These are phyloP conservation scores for Penstemon barbatus DNA, from an alignment of 257 asterid genomes.

Conservation along the genomic window DNA sequence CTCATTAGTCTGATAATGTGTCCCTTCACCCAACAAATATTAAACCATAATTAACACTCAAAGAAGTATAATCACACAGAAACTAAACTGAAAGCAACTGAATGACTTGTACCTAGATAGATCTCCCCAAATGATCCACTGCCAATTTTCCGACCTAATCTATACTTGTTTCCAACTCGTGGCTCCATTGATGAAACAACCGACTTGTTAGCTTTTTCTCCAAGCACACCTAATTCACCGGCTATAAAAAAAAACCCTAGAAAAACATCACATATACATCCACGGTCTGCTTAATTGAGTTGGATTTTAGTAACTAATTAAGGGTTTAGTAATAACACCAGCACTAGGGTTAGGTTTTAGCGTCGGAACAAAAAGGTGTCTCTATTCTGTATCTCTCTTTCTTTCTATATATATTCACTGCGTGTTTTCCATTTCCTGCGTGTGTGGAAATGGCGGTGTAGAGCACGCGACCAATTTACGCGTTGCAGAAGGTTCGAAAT, in stretches of 20 bases:
- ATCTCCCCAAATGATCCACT: constrained; percentile 74
- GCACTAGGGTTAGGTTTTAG: constrained; percentile 40
- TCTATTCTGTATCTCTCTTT: too few species aligned
- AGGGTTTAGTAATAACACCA: constrained; percentile 23
- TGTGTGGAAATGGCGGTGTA: not conserved
- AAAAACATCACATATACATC: constrained; percentile 27
- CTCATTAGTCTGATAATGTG: constrained; percentile 74
- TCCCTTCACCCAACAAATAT: constrained; percentile 42
- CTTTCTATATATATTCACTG: too few species aligned
- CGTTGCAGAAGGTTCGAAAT: constrained; percentile 30
- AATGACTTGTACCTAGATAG: constrained; percentile 41
- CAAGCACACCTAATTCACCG: constrained; percentile 34
- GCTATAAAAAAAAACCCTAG: constrained; percentile 30
- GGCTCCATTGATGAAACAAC: constrained; percentile 49
- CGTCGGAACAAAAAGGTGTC: not conserved
- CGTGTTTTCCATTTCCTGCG: not conserved
- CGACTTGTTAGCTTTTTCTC: constrained; percentile 19
- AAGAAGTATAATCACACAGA: not conserved
- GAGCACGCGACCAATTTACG: constrained; percentile 27
- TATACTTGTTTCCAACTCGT: constrained; percentile 58
- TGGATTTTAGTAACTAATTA: constrained; percentile 24
- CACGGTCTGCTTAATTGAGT: constrained; percentile 9
- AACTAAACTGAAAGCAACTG: too few species aligned
- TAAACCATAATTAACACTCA: constrained; percentile 26
- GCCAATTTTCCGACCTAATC: constrained; percentile 65